Base-by-base conservation (phyloP, 306 rosid species). In the Nissolia schottii region DNA sequence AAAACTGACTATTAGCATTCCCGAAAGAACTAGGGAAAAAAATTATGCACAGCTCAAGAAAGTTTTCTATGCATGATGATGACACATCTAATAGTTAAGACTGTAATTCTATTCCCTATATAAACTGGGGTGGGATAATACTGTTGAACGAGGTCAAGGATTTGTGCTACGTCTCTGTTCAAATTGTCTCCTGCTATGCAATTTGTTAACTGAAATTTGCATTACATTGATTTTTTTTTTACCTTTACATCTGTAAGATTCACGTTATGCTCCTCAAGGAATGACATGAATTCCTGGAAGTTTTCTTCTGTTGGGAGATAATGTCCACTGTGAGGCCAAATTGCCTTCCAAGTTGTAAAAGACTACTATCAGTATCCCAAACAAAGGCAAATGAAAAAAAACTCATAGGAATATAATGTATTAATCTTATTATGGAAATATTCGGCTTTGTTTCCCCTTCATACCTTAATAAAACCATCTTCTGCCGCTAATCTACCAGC, bases 311-410 rank as follows among this genome's bases (percentile, higher is more conserved):
- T 90, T 0, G 96, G 96, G 55, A 85, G 90, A 77, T 90, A 93
- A 72, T 93, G 97, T 28, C 98, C 98, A 70, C 98, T 93, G 74
- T 93, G 97, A 80, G 97, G 89, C 96, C 96, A 93, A 76, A 90
- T 88, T 24, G 89, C 86, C 98, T 89, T 70, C 66, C 24, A 24
- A 72, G 37, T 46, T 31, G 38, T 34, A 48, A 67, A 27, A 58
- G n/a, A 48, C 32, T 8, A 19, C 14, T 31, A 23, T 79, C 11
- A 83, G 81, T 20, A 16, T 12, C 4, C 38, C 37, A 58, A 57
- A 28, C 1, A 75, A 16, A 37, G 29, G 34, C 24, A 61, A 40
- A 23, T 13, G 29, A 24, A 59, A 5, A 15, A 4, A n/a, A n/a
- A n/a, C n/a, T n/a, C 14, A 64, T 19, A 25, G 24, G 15, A 24